Evolutionary conservation across 257 asterid genomes (phyloP), one percentile per base, ranked within the genome.

Genomic region (Paulownia fortunei): DNA sequence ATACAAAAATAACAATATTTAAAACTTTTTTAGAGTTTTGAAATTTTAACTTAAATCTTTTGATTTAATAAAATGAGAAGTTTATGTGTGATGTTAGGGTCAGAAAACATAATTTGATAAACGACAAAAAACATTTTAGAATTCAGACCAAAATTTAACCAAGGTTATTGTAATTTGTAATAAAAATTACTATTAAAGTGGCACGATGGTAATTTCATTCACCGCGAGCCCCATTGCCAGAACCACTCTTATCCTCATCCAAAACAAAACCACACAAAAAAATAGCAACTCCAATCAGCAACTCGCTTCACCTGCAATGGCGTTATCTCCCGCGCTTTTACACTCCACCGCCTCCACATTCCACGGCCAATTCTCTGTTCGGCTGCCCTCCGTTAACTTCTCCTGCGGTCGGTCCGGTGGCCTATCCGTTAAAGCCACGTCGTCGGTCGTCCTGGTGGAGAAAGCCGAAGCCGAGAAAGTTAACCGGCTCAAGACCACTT

Each of bases 401-500:
- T 23, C 76, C 72, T 73, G 74, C 49, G 19, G 13, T 68, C 82
- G 88, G 19, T 23, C 76, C 77, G 76, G 84, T 63, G 86, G 85
- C 11, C 79, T 92, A n/a, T 79, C 89, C 55, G 97, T 90, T 44
- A 93, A 80, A 69, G 93, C 96, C 42, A 41, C 78, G 72, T 77
- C 94, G 54, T 49, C 89, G 24, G 85, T 86, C 51, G 93, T 88
- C 8, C 86, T 90, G 68, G 97, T 96, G 73, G 99, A 96, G 59
- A 96, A 93, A 82, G 76, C 89, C 75, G 98, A 96, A 6, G 82
- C 96, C 47, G 95, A 90, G 84, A 88, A 85, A 26, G 83, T 83
- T 62, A 69, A 85, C 74, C 91, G 97, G 39, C 95, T 96, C 80
- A 92, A 92, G 85, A 46, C 89, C 27, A 63, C 83, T 55, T 93